Base-by-base conservation (phyloP, 352 stramenopile species). In the Pythium folliculosum region DNA sequence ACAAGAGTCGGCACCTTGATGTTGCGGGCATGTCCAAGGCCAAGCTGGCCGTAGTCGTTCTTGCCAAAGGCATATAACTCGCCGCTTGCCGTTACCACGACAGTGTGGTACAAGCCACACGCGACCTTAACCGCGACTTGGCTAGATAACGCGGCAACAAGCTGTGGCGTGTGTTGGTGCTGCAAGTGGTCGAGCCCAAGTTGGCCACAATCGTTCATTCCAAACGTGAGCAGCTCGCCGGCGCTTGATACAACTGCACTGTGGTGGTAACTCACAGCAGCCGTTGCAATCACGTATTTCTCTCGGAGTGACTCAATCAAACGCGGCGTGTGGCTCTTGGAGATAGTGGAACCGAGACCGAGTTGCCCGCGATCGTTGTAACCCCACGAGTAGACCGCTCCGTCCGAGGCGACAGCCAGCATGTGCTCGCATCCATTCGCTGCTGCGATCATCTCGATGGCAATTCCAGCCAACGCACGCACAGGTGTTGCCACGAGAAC, bases 151-250 rank as follows among this genome's bases (percentile, higher is more conserved):
- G 82, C 55, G 25, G 92, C 78, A 0, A 96, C 84, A 14, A 94
- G 67, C 68, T 96, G 88, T 8, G 88, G 88, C 0, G 86, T 94
- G 32, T 94, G 82, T 64, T 96, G 88, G 63, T 96, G 88, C 63
- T 96, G 88, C 5, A 81, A 86, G 53, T 95, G 80, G 32, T 94
- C 85, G 3, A 96, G 71, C 13, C 88, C 88, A 2, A 96, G 75
- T 60, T 96, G 88, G 0, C 88, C 88, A 62, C 86, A 94, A 56
- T 96, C 88, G 44, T 96, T 96, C 88, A 96, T 96, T 12, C 88
- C 88, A 70, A 96, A 96, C 57, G 76, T 94, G 8, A 96, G 73
- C 19, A 96, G 37, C 65, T 94, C 88, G 13, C 86, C 88, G 8
- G 80, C 76, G 48, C 74, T 93, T 4, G 86, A 88, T 9, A 96